Conservation (phyloP, 768 basidiomycete species). For the Hirschioporus abietinus region DNA sequence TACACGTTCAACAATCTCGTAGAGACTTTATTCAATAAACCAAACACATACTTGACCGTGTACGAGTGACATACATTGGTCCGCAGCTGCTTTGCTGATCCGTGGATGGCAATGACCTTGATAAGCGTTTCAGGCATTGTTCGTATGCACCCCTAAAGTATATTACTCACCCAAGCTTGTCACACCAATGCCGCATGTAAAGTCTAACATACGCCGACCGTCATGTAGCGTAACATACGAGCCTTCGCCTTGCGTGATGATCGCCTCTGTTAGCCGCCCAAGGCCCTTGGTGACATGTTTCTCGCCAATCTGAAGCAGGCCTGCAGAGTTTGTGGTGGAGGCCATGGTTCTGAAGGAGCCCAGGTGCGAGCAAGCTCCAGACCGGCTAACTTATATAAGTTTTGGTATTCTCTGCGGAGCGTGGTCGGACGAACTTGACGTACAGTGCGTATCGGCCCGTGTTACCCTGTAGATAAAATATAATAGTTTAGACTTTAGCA, state of each 20-base stretch:
- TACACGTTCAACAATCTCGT: conserved; percentile 1
- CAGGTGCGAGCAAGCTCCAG: background rate
- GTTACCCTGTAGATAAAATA: background rate
- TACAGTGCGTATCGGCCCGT: background rate
- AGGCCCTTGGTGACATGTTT: conserved; percentile 43
- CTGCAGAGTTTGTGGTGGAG: conserved; percentile 1
- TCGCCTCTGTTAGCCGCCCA: conserved; percentile 39
- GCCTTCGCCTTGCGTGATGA: conserved; percentile 65
- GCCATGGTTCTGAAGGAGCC: background rate
- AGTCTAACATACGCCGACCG: conserved; percentile 74
- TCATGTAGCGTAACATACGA: conserved; percentile 70
- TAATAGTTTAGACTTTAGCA: background rate
- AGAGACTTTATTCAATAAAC: background rate
- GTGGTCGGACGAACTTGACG: background rate
- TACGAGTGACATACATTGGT: conserved; percentile 77
- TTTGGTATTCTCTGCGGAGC: background rate
- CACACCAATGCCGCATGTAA: conserved; percentile 85
- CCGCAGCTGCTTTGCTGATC: conserved; percentile 83
- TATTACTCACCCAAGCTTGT: conserved; percentile 60
- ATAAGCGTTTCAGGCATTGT: background rate
- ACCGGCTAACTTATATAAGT: background rate
- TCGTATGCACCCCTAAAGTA: background rate
- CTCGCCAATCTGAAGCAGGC: conserved; percentile 30
- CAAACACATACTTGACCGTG: conserved; percentile 58
- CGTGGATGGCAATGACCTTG: conserved; percentile 84